Evolutionary conservation across 495 filamentous ascomycete species (phyloP).

Genomic region (Trichoderma asperelloides): DNA sequence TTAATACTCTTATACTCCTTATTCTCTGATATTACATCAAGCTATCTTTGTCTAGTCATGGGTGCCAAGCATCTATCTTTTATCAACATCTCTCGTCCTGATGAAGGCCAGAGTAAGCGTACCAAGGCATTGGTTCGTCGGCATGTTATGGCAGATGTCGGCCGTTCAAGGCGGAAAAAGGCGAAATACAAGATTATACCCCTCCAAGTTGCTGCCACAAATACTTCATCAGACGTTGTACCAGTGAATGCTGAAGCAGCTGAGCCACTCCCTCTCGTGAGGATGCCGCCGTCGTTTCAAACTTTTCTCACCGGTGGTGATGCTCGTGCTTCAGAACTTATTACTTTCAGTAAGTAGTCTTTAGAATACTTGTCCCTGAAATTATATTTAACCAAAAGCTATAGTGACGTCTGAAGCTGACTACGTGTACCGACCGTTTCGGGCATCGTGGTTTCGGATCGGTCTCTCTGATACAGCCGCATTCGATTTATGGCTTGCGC

Average conservation of each 20-base stretch:
- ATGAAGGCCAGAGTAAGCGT: background rate
- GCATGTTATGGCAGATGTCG: slow-evolving; percentile 4
- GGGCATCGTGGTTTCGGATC: background rate
- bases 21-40: background rate
- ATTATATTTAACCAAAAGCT: background rate
- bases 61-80: background rate
- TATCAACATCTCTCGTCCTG: slow-evolving; percentile 2
- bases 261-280: background rate
- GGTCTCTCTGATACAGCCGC: background rate
- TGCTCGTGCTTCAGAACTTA: background rate
- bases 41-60: background rate
- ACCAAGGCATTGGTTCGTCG: background rate
- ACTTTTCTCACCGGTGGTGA: background rate
- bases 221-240: background rate
- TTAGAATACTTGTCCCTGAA: background rate
- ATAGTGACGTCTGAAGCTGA: background rate
- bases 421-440: background rate
- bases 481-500: background rate
- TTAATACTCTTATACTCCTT: background rate
- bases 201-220: background rate
- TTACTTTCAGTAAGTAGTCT: background rate
- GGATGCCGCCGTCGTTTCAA: background rate
- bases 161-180: background rate
- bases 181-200: background rate
- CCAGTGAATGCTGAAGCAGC: background rate